These are phyloP conservation scores for Euphrasia confusa DNA, from an alignment of 257 asterid species.

Conservation along the genomic window DNA sequence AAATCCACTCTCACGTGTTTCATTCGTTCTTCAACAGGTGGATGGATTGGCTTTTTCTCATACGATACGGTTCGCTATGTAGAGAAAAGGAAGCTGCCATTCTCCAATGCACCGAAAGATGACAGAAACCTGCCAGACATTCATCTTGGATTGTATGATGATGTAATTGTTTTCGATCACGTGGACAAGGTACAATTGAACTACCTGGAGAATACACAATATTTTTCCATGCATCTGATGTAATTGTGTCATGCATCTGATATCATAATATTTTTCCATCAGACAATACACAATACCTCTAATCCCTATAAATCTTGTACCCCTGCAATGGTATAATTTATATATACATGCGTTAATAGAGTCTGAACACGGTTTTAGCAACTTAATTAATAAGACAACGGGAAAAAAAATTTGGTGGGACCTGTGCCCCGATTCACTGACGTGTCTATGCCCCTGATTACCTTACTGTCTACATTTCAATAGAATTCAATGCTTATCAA, in stretches of 20 bases:
- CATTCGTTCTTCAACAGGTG: slow-evolving; percentile 45
- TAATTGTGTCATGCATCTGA: not conserved
- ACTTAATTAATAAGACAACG: too few species aligned
- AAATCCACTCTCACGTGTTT: slow-evolving; percentile 11
- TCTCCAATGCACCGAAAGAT: slow-evolving; percentile 60
- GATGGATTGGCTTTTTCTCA: slow-evolving; percentile 95
- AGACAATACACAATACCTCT: not conserved
- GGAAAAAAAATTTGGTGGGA: too few species aligned
- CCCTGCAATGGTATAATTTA: not conserved
- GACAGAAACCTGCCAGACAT: slow-evolving; percentile 75
- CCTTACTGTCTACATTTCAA: not conserved
- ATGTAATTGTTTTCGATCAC: slow-evolving; percentile 82
- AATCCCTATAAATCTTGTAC: not conserved
- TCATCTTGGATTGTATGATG: slow-evolving; percentile 85
- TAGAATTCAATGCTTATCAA: slow-evolving; percentile 3
- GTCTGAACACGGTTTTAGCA: too few species aligned
- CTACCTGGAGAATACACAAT: too few species aligned
- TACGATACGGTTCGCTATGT: slow-evolving; percentile 80
- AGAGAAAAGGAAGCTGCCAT: slow-evolving; percentile 65
- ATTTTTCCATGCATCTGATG: too few species aligned
- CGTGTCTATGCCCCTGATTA: not conserved
- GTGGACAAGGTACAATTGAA: slow-evolving; percentile 66
- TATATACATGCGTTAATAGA: too few species aligned
- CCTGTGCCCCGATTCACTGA: too few species aligned
- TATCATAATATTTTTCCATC: slow-evolving; percentile 1